phyloP scores from a whole-genome alignment of 2,329 filamentous ascomycete genomes.

The Arthrobotrys musiformis region DNA sequence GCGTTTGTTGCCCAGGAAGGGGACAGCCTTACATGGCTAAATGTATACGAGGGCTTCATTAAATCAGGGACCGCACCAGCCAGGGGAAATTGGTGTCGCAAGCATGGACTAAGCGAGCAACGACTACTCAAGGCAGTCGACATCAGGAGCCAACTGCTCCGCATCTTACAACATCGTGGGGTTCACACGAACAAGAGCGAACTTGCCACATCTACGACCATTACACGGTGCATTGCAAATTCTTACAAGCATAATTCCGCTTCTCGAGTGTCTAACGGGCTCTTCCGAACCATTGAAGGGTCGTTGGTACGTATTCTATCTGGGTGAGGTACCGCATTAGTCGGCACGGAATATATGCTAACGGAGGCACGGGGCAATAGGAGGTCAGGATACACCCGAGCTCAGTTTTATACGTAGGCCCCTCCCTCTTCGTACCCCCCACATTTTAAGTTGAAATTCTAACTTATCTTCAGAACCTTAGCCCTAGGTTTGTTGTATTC shows the following conservation, averaged over 20 bases:
- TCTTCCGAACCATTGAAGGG: slow-evolving; percentile 7
- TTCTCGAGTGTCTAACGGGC: slow-evolving; percentile 57
- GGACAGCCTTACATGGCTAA: slow-evolving; percentile 89
- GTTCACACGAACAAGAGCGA: slow-evolving; percentile 73
- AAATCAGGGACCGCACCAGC: slow-evolving; percentile 77
- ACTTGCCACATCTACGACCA: slow-evolving; percentile 36
- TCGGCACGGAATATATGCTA: neutral
- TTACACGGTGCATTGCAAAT: slow-evolving; percentile 55
- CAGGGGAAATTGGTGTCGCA: slow-evolving; percentile 84
- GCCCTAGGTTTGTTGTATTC: slow-evolving; percentile 95
- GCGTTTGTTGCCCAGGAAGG: slow-evolving; percentile 88
- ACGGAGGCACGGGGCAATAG: slow-evolving; percentile 67
- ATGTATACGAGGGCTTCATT: slow-evolving; percentile 88
- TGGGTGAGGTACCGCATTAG: neutral
- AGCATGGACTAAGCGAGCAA: slow-evolving; percentile 88
- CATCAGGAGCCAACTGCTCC: slow-evolving; percentile 83
- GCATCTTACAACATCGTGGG: slow-evolving; percentile 86
- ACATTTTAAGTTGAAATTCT: neutral
- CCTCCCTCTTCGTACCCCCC: slow-evolving; percentile 65
- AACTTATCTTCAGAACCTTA: slow-evolving; percentile 78
- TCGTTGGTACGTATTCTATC: slow-evolving; percentile 52
- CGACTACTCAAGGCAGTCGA: slow-evolving; percentile 83
- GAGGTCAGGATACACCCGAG: slow-evolving; percentile 92
- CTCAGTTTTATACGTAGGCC: slow-evolving; percentile 84
- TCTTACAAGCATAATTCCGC: slow-evolving; percentile 61